Evolutionary conservation across 2,329 filamentous ascomycete species (phyloP).

Genomic region (Intubia oerlemansii): DNA sequence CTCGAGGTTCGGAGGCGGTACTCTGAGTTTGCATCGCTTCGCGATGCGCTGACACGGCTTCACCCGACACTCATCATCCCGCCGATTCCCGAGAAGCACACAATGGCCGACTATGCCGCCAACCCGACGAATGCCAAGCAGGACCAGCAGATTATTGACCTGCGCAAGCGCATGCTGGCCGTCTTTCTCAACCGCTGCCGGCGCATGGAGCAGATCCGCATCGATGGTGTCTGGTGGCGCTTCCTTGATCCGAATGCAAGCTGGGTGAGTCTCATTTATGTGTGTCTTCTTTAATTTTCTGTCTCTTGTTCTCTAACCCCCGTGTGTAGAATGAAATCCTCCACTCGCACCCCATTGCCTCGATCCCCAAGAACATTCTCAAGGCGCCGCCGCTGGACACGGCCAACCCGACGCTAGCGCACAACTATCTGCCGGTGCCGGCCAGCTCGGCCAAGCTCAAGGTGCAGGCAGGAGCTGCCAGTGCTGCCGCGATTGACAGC

Average conservation of each 20-base stretch:
- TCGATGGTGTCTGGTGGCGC: slow-evolving; percentile 92
- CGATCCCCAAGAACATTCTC: slow-evolving; percentile 81
- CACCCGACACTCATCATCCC: slow-evolving; percentile 92
- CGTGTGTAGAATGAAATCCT: slow-evolving; percentile 78
- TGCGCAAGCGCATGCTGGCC: slow-evolving; percentile 88
- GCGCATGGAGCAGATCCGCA: slow-evolving; percentile 74
- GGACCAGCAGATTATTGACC: slow-evolving; percentile 87
- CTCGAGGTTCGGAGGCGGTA: slow-evolving; percentile 88
- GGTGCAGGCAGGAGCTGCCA: slow-evolving; percentile 19
- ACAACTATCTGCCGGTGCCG: slow-evolving; percentile 73
- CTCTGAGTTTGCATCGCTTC: slow-evolving; percentile 84
- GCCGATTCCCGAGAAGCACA: slow-evolving; percentile 96
- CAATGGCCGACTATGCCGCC: slow-evolving; percentile 94
- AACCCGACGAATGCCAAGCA: slow-evolving; percentile 97
- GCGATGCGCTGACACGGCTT: slow-evolving; percentile 70
- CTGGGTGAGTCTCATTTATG: slow-evolving; percentile 51
- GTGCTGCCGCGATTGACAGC: slow-evolving; percentile 1
- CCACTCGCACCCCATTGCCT: slow-evolving; percentile 72
- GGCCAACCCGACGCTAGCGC: slow-evolving; percentile 74
- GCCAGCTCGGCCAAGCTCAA: slow-evolving; percentile 71
- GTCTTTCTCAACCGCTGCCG: slow-evolving; percentile 91
- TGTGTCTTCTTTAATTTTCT: background rate
- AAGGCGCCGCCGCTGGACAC: slow-evolving; percentile 91
- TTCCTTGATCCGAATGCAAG: slow-evolving; percentile 96
- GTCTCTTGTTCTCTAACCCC: too few species aligned